Evolutionary conservation across 2,329 filamentous ascomycete genomes (phyloP).

Genomic region (Trichophyton schoenleinii): DNA sequence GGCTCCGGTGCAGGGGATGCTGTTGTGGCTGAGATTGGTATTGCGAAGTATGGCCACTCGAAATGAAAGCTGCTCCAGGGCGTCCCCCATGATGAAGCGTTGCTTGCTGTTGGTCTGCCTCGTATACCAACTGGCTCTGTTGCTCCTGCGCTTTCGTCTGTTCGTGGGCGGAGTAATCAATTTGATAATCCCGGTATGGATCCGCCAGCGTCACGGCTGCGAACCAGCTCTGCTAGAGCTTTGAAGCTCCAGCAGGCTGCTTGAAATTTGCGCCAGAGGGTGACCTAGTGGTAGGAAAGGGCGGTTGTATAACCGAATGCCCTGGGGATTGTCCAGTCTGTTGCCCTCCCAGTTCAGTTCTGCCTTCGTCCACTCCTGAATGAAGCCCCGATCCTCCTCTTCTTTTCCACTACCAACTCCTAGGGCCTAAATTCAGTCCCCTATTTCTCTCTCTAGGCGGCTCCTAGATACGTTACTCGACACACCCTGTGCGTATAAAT

Average conservation of each 20-base stretch:
- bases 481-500: slow-evolving; percentile 1
- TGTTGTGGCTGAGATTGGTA: slow-evolving; percentile 24
- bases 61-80: slow-evolving; percentile 23
- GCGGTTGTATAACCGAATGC: neutral
- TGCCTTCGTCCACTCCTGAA: neutral
- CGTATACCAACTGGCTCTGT: slow-evolving; percentile 53
- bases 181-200: slow-evolving; percentile 65
- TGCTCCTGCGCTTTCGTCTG: slow-evolving; percentile 53
- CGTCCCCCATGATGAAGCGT: slow-evolving; percentile 24
- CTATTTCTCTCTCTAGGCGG: neutral
- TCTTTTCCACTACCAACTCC: neutral
- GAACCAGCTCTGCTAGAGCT: slow-evolving; percentile 66
- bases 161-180: slow-evolving; percentile 59
- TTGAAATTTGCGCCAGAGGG: slow-evolving; percentile 12
- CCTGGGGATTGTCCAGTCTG: neutral
- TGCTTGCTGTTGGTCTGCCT: slow-evolving; percentile 33
- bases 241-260: slow-evolving; percentile 52
- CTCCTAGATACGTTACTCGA: neutral
- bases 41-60: slow-evolving; percentile 22
- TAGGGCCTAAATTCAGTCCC: neutral
- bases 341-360: neutral
- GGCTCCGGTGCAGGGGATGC: slow-evolving; percentile 23
- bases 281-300: neutral
- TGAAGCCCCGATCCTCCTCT: neutral
- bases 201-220: slow-evolving; percentile 59